These are phyloP conservation scores for Thuja plicata DNA, from an alignment of 83 land plant genomes.

Conservation along the genomic window DNA sequence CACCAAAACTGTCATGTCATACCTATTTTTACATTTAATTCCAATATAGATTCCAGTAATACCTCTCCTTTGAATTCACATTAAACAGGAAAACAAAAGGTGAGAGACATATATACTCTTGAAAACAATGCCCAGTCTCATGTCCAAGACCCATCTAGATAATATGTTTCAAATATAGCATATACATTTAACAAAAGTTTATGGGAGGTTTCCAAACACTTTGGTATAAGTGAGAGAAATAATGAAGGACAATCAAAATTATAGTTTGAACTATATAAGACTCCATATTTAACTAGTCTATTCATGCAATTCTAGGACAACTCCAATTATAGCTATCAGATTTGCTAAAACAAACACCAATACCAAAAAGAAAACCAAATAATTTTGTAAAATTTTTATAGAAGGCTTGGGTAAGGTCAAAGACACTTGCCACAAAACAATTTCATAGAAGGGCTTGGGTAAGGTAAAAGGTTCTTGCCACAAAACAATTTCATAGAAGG, in stretches of 20 bases:
- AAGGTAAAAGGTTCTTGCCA: too few relatives aligned
- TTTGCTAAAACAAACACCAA: neutral
- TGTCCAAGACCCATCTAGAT: neutral
- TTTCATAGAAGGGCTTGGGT: neutral
- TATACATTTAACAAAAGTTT: too few relatives aligned
- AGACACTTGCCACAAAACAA: neutral
- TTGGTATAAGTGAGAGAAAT: neutral
- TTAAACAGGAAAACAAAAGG: neutral
- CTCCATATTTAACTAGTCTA: neutral
- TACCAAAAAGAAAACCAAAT: neutral
- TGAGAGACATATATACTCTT: neutral
- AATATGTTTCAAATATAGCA: neutral
- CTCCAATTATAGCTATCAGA: neutral
- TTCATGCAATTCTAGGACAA: neutral
- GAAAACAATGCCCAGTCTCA: neutral
- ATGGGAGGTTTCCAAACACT: neutral
- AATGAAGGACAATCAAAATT: neutral
- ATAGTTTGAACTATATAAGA: neutral
- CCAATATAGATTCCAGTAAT: neutral
- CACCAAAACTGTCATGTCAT: neutral
- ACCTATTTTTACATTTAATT: too few relatives aligned
- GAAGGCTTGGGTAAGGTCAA: neutral
- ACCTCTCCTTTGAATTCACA: neutral
- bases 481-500: too few relatives aligned
- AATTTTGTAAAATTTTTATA: neutral